A percentile compares a stretch with the other conserved stretches of the same genome.
Conservation (phyloP, 352 stramenopile genomes). For the Globisporangium yorkense region DNA sequence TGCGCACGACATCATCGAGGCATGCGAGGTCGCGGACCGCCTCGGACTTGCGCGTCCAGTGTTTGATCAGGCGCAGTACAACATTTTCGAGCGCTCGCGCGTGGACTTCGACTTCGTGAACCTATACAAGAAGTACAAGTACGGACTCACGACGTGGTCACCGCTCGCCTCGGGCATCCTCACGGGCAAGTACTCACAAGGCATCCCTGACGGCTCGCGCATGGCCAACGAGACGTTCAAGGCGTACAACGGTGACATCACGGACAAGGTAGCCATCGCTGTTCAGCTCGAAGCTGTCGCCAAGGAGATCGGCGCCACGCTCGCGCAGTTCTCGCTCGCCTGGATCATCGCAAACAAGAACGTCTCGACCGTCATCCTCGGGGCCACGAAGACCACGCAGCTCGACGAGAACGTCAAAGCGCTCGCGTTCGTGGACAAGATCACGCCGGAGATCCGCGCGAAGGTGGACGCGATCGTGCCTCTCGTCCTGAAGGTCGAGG, state of each 20-base stretch:
- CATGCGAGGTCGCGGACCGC: no score
- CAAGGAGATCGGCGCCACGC: constrained; percentile 49
- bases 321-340: constrained; percentile 43
- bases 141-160: constrained; percentile 13
- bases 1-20: no score
- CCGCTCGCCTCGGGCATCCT: constrained; percentile 35
- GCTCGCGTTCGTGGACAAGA: constrained; percentile 29
- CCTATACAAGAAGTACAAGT: no score
- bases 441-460: constrained; percentile 27
- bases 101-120: no score
- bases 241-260: not conserved
- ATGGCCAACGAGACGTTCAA: not conserved
- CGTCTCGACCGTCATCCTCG: constrained; percentile 33
- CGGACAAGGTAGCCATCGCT: constrained; percentile 30
- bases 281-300: constrained; percentile 38
- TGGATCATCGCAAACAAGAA: constrained; percentile 52
- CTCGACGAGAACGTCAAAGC: constrained; percentile 75
- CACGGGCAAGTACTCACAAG: constrained; percentile 45
- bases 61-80: no score
- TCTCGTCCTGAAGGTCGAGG: constrained; percentile 27
- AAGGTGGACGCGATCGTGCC: constrained; percentile 68
- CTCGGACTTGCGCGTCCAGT: no score
- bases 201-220: constrained; percentile 21
- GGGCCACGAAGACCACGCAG: constrained; percentile 29
- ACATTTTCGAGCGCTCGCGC: no score